phyloP scores from a whole-genome alignment of 345 rosid genomes.

The Isatis tinctoria region DNA sequence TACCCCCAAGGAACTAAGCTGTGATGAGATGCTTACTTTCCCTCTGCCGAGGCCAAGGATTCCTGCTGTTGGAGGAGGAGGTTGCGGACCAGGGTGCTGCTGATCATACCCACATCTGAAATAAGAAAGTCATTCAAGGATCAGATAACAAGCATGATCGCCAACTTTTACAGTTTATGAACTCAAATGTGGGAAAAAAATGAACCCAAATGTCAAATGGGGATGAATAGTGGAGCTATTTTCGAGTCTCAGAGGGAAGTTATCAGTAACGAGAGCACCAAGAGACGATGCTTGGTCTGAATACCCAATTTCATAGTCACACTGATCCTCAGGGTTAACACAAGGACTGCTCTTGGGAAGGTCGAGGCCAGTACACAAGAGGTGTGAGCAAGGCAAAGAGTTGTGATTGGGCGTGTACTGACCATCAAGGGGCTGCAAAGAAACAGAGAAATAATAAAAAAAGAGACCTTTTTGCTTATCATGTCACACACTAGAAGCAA shows the following conservation, averaged over 20 bases:
- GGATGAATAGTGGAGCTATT: slow-evolving; percentile 53
- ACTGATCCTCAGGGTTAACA: slow-evolving; percentile 50
- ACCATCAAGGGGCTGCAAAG: slow-evolving; percentile 44
- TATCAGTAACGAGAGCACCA: slow-evolving; percentile 64
- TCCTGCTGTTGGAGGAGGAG: slow-evolving; percentile 66
- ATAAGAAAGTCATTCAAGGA: background rate
- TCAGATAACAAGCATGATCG: background rate
- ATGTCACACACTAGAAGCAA: background rate
- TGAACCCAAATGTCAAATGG: slow-evolving; percentile 67
- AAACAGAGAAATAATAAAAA: background rate
- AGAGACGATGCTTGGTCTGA: slow-evolving; percentile 67
- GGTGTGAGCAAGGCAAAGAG: slow-evolving; percentile 47
- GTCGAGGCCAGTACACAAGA: slow-evolving; percentile 45
- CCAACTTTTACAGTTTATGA: background rate
- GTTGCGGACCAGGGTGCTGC: slow-evolving; percentile 35
- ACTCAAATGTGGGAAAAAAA: background rate
- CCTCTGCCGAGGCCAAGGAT: slow-evolving; percentile 80
- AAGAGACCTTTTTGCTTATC: background rate
- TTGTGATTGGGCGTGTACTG: slow-evolving; percentile 70
- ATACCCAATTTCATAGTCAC: slow-evolving; percentile 69
- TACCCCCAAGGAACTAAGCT: slow-evolving; percentile 41
- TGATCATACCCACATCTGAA: slow-evolving; percentile 71
- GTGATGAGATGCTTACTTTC: slow-evolving; percentile 59
- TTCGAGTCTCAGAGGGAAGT: slow-evolving; percentile 42
- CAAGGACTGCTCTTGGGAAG: slow-evolving; percentile 36